Evolutionary conservation across 2,329 filamentous ascomycete species (phyloP), one percentile per base, ranked within the genome.

Genomic region (Sordariomycetes sp.): DNA sequence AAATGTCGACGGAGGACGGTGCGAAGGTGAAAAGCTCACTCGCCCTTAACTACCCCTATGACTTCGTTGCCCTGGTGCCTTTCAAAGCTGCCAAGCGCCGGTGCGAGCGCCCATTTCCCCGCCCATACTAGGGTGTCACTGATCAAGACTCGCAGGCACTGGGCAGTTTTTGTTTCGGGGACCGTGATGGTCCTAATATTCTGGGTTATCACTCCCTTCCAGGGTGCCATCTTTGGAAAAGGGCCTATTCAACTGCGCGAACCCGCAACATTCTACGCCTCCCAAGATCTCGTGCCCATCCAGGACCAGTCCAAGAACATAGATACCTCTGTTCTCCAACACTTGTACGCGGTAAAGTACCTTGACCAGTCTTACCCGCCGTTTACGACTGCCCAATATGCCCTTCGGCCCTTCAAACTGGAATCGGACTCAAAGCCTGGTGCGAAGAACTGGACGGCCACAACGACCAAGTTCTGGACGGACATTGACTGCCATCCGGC

Each of bases 161-260:
- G 79, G 81, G 62, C 72, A 0, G 77, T 81, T 0, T 79, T 82
- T 52, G 72, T 72, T 16, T 72, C 74, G 0, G 78, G 78, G 0
- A 68, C 71, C 0, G 70, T 74, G 0, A 75, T 81, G 61, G 67
- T 85, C 0, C 52, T 82, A 0, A 72, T 84, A 0, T 79, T 80
- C 2, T 83, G 78, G 78, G 68, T 74, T 0, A 61, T 86, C 0
- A 83, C 81, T 0, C 82, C 82, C 0, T 62, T 78, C 0, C 80
- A 84, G 63, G 75, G 79, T 28, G 76, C 79, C n/a, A 73, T 84
- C 0, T 78, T 85, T 5, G 76, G 77, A 0, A 71, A 68, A 0
- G 64, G 65, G 0, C 64, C 64, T 0, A 65, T 79, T 0, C 63
- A 53, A 0, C 65, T 68, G 1, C 65, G 60, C 0, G 54, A 63